A percentile compares a stretch with the other conserved stretches of the same genome.
Evolutionary conservation across 129 eudicot species (phyloP).

Genomic region (Ambrosia trifida): DNA sequence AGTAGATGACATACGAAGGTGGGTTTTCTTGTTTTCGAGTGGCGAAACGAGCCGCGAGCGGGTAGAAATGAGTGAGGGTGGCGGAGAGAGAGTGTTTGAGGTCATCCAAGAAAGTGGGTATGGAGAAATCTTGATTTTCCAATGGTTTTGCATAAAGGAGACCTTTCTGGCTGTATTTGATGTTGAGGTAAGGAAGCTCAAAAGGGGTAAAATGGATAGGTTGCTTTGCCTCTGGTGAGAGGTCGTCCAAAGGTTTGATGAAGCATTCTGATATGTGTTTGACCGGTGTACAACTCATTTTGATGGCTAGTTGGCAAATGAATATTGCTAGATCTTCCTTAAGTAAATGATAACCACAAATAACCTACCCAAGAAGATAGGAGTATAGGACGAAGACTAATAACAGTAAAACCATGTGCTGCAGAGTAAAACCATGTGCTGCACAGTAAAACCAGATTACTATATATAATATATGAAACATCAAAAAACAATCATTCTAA

Average conservation of each 20-base stretch:
- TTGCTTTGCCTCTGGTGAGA: slow-evolving; percentile 35
- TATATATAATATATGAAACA: too few relatives aligned
- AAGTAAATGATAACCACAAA: neutral
- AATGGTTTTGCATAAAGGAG: slow-evolving; percentile 41
- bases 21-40: slow-evolving; percentile 37
- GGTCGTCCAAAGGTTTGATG: slow-evolving; percentile 34
- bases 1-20: slow-evolving; percentile 27
- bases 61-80: slow-evolving; percentile 53
- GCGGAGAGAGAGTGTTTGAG: slow-evolving; percentile 48
- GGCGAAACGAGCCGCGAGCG: slow-evolving; percentile 51
- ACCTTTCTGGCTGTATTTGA: slow-evolving; percentile 51
- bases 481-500: too few relatives aligned
- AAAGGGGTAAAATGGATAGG: slow-evolving; percentile 48
- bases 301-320: neutral
- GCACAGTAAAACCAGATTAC: too few relatives aligned
- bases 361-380: neutral
- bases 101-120: slow-evolving; percentile 25
- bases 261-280: slow-evolving; percentile 46
- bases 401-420: too few relatives aligned
- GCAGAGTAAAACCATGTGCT: too few relatives aligned
- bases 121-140: slow-evolving; percentile 31
- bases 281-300: slow-evolving; percentile 6
- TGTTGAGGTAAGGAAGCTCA: slow-evolving; percentile 36
- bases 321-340: too few relatives aligned
- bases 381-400: neutral